A percentile compares a stretch with the other conserved stretches of the same genome.
Conservation (phyloP, 2,329 filamentous ascomycete genomes). For the Calonectria pseudoturangicola region DNA sequence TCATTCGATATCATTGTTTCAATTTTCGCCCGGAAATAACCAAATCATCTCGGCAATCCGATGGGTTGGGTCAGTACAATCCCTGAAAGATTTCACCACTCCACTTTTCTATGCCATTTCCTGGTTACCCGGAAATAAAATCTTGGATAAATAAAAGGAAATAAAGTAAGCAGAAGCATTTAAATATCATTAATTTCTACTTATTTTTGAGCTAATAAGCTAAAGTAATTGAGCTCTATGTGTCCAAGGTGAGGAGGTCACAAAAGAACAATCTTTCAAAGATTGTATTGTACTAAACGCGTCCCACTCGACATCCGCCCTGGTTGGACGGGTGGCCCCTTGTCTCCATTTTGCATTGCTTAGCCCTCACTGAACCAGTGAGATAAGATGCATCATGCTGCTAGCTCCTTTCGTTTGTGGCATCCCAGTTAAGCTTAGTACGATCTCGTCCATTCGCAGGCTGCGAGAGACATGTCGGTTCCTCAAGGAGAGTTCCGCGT, state of each 20-base stretch:
- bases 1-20: not conserved
- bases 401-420: slow-evolving; percentile 9
- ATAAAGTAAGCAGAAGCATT: too few species aligned
- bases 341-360: slow-evolving; percentile 15
- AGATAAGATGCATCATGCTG: slow-evolving; percentile 2
- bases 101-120: too few species aligned
- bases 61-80: not conserved
- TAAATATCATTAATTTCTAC: too few species aligned
- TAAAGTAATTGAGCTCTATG: too few species aligned
- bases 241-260: too few species aligned
- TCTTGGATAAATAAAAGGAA: too few species aligned
- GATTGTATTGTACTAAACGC: too few species aligned
- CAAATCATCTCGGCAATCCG: not conserved
- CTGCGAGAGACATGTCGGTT: not conserved
- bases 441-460: not conserved
- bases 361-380: not conserved
- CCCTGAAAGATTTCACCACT: too few species aligned
- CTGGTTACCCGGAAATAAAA: too few species aligned
- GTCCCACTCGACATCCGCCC: too few species aligned
- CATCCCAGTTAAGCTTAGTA: slow-evolving; percentile 21
- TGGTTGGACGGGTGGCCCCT: slow-evolving; percentile 1
- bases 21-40: not conserved
- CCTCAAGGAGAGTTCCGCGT: not conserved
- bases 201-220: too few species aligned
- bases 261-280: too few species aligned